phyloP scores from a whole-genome alignment of 495 filamentous ascomycete species.

The Parathielavia hyrcaniae region DNA sequence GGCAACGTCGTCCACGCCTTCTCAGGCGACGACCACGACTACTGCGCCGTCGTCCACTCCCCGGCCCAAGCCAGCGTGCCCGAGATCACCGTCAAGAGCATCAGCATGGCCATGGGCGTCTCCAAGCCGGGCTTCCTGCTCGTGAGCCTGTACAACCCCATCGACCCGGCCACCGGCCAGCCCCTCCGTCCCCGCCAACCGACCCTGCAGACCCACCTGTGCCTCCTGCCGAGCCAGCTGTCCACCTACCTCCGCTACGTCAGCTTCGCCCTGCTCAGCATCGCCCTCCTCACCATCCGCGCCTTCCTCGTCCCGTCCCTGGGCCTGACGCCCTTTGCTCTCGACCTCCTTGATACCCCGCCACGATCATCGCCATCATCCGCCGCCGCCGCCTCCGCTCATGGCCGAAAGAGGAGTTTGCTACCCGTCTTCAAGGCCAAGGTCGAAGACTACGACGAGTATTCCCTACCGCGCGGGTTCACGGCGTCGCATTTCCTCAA shows the following conservation, averaged over 20 bases:
- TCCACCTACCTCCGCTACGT: slow-evolving; percentile 74
- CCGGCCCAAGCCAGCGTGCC: slow-evolving; percentile 55
- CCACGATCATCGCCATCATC: not conserved
- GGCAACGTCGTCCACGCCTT: slow-evolving; percentile 77
- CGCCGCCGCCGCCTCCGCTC: too few relatives aligned
- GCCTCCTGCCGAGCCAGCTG: slow-evolving; percentile 83
- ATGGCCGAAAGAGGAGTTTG: slow-evolving; percentile 9
- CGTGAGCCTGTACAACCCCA: slow-evolving; percentile 85
- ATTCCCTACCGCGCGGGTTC: slow-evolving; percentile 24
- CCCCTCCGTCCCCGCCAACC: slow-evolving; percentile 37
- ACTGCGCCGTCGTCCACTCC: slow-evolving; percentile 82
- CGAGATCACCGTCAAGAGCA: slow-evolving; percentile 91
- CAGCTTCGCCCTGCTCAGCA: slow-evolving; percentile 52
- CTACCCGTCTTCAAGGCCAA: slow-evolving; percentile 46
- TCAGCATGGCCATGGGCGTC: slow-evolving; percentile 97
- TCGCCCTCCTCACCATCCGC: slow-evolving; percentile 54
- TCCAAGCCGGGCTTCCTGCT: slow-evolving; percentile 80
- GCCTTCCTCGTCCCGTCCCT: slow-evolving; percentile 52
- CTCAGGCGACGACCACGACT: slow-evolving; percentile 97
- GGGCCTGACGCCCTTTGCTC: slow-evolving; percentile 41
- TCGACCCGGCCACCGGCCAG: slow-evolving; percentile 55
- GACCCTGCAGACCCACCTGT: slow-evolving; percentile 83
- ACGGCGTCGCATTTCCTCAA: slow-evolving; percentile 25
- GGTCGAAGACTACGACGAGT: slow-evolving; percentile 39
- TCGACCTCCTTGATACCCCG: slow-evolving; percentile 29